Percentiles rank a stretch among this genome's conserved stretches.
These are phyloP conservation scores for Tetracentron sinense DNA, from an alignment of 164 flowering plant species.

Conservation along the genomic window DNA sequence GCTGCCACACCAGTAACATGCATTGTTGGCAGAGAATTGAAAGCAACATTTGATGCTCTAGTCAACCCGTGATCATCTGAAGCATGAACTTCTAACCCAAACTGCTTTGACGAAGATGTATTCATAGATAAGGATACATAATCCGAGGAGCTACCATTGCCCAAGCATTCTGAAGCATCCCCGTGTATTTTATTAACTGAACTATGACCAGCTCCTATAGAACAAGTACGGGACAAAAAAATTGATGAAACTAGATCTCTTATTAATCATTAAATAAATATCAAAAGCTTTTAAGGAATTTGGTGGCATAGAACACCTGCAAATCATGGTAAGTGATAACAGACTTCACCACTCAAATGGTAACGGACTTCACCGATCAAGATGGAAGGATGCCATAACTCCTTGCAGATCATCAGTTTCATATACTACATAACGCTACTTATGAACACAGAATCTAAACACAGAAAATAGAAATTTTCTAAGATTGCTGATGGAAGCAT, in stretches of 20 bases:
- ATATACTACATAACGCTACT: no score
- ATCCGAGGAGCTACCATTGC: slow-evolving; percentile 21
- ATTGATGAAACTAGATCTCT: neutral
- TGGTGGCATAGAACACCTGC: no score
- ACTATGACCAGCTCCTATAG: slow-evolving; percentile 19
- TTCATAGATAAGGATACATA: slow-evolving; percentile 5
- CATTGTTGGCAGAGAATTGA: slow-evolving; percentile 48
- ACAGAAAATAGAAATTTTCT: no score
- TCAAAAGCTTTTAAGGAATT: no score
- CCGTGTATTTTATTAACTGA: slow-evolving; percentile 30
- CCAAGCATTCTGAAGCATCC: slow-evolving; percentile 23
- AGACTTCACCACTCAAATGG: no score
- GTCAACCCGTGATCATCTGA: slow-evolving; percentile 20
- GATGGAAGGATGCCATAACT: no score
- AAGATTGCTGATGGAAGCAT: no score
- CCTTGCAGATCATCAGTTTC: no score
- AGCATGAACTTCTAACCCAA: slow-evolving; percentile 12
- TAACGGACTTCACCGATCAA: no score
- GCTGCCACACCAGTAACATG: slow-evolving; percentile 30
- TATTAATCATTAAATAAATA: neutral
- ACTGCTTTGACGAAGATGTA: slow-evolving; percentile 22
- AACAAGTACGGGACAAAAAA: neutral
- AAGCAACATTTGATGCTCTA: slow-evolving; percentile 38
- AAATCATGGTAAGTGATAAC: no score
- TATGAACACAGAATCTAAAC: neutral